Evolutionary conservation across 805 yeast species (phyloP), one percentile per base, ranked within the genome.

Genomic region (Pichia insulana): DNA sequence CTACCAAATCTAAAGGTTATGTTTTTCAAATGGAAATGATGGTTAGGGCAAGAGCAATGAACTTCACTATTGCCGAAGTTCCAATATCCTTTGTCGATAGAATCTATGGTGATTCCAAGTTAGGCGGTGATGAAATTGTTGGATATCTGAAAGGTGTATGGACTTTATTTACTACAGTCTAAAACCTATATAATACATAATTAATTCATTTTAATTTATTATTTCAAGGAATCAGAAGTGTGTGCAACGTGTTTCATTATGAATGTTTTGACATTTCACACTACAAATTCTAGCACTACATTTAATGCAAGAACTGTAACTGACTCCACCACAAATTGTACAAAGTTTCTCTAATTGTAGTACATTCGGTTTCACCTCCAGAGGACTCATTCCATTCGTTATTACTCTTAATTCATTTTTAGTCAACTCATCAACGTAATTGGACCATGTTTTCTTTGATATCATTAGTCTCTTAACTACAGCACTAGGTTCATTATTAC

Each of bases 1-100:
- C 70, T 45, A 81, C 89, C 37, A 70, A 74, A 56, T 76, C 84
- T 30, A 82, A 83, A 64, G 90, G 90, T 40, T 82, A 83, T 54
- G 90, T 83, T 34, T 82, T 82, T 75, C 90, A 82, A 65, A 82
- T 82, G 90, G 90, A 82, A 64, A 81, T 82, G 88, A 80, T 82
- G 76, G 90, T 82, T 19, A 74, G 90, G 51, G 90, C 90, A 33
- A 72, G 84, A 57, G 68, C 80, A n/a, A 64, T 79, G 58, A 81
- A 80, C n/a, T 79, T 72, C 64, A 69, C 75, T 15, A 80, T 82
- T 51, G 89, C 83, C 26, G 90, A 82, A 59, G 88, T 81, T 27
- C 89, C 89, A 38, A 82, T 82, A 52, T 73, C 78, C 47, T 82
- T 83, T 55, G 90, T 82, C 33, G 90, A 82, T 63, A 72, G 90